These are phyloP conservation scores for Punica granatum DNA, from an alignment of 345 rosid species.

Conservation along the genomic window DNA sequence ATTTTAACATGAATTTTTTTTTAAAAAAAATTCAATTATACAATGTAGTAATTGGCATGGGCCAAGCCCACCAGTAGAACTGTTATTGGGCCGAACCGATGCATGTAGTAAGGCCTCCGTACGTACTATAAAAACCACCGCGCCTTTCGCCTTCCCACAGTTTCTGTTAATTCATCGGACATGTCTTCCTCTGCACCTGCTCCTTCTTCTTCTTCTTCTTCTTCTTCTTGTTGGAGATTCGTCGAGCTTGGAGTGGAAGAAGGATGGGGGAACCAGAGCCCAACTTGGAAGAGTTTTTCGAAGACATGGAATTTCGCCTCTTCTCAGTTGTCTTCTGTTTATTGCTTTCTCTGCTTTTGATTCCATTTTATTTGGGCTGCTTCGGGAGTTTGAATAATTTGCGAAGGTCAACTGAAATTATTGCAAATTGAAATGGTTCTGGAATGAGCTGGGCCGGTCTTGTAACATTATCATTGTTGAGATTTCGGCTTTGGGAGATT, in stretches of 20 bases:
- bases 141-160: too few relatives aligned
- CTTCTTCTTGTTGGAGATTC: too few relatives aligned
- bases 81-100: not conserved
- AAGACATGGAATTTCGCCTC: too few relatives aligned
- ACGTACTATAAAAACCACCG: too few relatives aligned
- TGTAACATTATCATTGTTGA: not conserved
- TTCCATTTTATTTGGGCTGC: too few relatives aligned
- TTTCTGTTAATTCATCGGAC: not conserved
- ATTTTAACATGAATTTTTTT: too few relatives aligned
- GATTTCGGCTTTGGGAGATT: not conserved
- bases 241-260: not conserved
- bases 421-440: not conserved
- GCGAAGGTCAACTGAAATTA: not conserved
- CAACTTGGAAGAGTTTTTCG: too few relatives aligned
- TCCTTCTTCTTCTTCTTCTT: not conserved
- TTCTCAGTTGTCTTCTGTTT: not conserved
- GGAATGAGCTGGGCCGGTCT: too few relatives aligned
- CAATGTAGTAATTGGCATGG: too few relatives aligned
- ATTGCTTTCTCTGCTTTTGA: not conserved
- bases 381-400: not conserved
- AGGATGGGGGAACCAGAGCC: too few relatives aligned
- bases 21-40: too few relatives aligned
- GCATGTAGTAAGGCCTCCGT: not conserved
- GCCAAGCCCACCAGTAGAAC: too few relatives aligned
- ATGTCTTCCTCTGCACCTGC: not conserved